Conservation (phyloP, 306 rosid species). For the Prunus davidiana region DNA sequence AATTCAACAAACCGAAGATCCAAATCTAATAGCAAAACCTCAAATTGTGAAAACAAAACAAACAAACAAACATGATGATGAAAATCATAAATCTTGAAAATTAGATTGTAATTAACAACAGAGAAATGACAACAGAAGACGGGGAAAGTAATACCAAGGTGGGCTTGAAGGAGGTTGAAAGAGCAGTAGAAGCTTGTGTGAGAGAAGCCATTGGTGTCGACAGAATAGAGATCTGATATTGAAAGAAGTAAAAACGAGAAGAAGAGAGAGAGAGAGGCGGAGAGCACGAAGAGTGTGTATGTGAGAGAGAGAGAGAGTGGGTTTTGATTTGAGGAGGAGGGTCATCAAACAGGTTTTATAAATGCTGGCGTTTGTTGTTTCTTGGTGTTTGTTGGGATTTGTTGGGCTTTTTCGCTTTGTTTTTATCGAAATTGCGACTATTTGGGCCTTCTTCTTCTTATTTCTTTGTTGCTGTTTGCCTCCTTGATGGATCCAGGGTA, state of each 20-base stretch:
- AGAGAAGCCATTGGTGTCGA: constrained; percentile 19
- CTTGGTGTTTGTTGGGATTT: constrained; percentile 22
- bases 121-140: background rate
- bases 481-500: background rate
- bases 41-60: background rate
- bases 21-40: background rate
- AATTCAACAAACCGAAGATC: background rate
- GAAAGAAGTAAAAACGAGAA: background rate
- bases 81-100: background rate
- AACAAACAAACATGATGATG: background rate
- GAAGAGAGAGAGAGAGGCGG: constrained; percentile 35
- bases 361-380: background rate
- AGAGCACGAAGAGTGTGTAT: constrained; percentile 39
- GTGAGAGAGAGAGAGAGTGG: constrained; percentile 10
- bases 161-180: constrained; percentile 23
- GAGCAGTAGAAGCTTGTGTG: background rate
- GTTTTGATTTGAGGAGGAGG: background rate
- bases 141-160: background rate
- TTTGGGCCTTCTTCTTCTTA: background rate
- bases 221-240: constrained; percentile 2
- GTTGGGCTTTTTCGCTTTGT: constrained; percentile 32
- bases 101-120: background rate
- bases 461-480: constrained; percentile 6
- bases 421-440: constrained; percentile 34
- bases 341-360: constrained; percentile 18